Base-by-base conservation (phyloP, 148 eudicot species). In the Fagopyrum homotropicum region DNA sequence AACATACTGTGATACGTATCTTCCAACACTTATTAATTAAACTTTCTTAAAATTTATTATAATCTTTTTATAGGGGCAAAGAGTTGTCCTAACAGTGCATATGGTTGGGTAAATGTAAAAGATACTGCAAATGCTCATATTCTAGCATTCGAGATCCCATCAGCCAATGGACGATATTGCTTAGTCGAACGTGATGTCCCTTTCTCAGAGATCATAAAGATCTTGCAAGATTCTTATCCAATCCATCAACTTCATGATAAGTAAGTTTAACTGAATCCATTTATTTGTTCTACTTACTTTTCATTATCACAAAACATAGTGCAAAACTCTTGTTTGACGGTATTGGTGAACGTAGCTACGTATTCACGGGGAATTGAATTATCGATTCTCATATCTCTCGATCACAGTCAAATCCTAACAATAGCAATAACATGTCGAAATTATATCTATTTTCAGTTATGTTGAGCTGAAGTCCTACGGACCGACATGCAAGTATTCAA, bases 151-250 rank as follows among this genome's bases (percentile, higher is more conserved):
- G 88, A 85, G 78, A 69, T 73, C 75, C 82, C 84, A 44, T 81
- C 86, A 12, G 88, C 90, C 2, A 75, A 52, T 61, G 88, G 92
- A 78, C 77, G 92, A 55, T 86, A 85, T 44, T 78, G 81, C 48
- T 29, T 85, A 19, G 82, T 75, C 40, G 97, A 85, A 80, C 82
- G 84, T 0, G 87, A 82, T 72, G 88, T 77, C 12, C 93, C 89
- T 78, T 54, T 35, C 47, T 86, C 86, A 7, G 79, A 80, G 35
- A 3, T 87, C 3, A 10, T 49, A 49, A 49, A 49, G 11, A 49
- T 49, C 12, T 49, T 49, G 52, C 52, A 49, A 49, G 52, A 49
- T 3, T 49, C 9, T 12, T 3, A 49, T 12, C 6, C 52, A 2
- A 9, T 12, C 52, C 52, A 49, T 49, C 52, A 49, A 49, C 52